Percentiles rank a stretch among this genome's conserved stretches.
phyloP scores from a whole-genome alignment of 352 stramenopile genomes.

The Phytophthora litchii region DNA sequence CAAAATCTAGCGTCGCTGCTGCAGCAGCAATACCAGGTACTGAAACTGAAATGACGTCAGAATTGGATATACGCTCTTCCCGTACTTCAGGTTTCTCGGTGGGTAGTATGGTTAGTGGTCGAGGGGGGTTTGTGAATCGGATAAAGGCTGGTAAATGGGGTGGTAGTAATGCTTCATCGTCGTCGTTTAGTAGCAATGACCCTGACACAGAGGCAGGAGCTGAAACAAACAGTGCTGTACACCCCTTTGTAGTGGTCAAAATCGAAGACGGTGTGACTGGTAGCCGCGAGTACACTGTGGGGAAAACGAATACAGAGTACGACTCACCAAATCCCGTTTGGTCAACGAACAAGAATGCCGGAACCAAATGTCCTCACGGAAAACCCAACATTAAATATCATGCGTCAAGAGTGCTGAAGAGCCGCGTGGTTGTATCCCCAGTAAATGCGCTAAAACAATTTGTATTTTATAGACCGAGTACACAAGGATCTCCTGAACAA shows the following conservation, averaged over 20 bases:
- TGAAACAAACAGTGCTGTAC: conserved; percentile 35
- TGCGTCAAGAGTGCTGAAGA: conserved; percentile 59
- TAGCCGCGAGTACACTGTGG: conserved; percentile 65
- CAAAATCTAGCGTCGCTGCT: conserved; percentile 14
- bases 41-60: conserved; percentile 28
- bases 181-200: conserved; percentile 34
- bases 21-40: not conserved
- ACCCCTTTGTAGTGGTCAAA: conserved; percentile 79
- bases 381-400: conserved; percentile 69
- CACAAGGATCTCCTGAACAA: conserved; percentile 15
- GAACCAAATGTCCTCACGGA: conserved; percentile 64
- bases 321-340: conserved; percentile 70
- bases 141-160: conserved; percentile 76
- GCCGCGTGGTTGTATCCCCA: conserved; percentile 60
- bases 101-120: conserved; percentile 41
- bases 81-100: conserved; percentile 63
- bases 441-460: conserved; percentile 83
- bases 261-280: conserved; percentile 57
- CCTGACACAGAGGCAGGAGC: conserved; percentile 24
- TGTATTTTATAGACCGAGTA: conserved; percentile 67
- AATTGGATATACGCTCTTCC: conserved; percentile 24
- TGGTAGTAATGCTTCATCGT: conserved; percentile 23
- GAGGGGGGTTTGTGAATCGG: conserved; percentile 66
- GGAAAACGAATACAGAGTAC: conserved; percentile 89
- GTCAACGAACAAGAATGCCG: conserved; percentile 67